Base-by-base conservation (phyloP, 176 grass and related monocot genomes). In the Pontederia crassipes region DNA sequence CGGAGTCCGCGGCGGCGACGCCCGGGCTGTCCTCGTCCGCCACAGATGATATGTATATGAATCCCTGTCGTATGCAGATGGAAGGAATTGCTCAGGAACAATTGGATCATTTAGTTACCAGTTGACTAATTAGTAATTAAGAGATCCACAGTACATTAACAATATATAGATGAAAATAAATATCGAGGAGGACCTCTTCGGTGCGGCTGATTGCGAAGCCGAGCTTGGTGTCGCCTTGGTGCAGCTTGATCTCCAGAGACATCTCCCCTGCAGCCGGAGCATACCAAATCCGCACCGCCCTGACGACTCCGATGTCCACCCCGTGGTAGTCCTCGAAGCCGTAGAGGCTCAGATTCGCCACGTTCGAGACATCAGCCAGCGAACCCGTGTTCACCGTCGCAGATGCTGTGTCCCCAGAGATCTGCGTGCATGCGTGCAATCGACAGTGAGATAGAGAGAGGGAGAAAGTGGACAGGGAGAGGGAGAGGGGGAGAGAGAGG, bases 291-390 rank as follows among this genome's bases (percentile, higher is more conserved):
- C 85, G 77, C 53, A 86, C 82, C 0, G 88, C 79, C 12, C 85
- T 66, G 0, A 89, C 79, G 52, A 99, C 79, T 65, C 88, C 88
- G 57, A 99, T 89, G 76, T 99, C 88, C 57, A 99, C 72, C 40
- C 94, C 88, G 35, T 99, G 94, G 79, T 99, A 99, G 71, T 99
- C 94, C 83, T 99, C 88, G 57, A 99, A 99, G 8, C 94, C 79
- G 40, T 93, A 93, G 56, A 99, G 82, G 70, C 85, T 93, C 13
- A 74, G 82, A 79, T 81, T 89, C 11, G 79, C 88, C 72, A 84
- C 79, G 71, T 81, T 88, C 6, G 82, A 77, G 12, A 98, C 81
- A 72, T 99, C 88, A 15, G 85, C 75, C n/a, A 86, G 71, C 2
- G 84, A 89, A 0, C 86, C 77, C 83, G 61, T 89, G 77, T 80